These are phyloP conservation scores for Adansonia gregorii DNA, from an alignment of 441 rosid species.

Conservation along the genomic window DNA sequence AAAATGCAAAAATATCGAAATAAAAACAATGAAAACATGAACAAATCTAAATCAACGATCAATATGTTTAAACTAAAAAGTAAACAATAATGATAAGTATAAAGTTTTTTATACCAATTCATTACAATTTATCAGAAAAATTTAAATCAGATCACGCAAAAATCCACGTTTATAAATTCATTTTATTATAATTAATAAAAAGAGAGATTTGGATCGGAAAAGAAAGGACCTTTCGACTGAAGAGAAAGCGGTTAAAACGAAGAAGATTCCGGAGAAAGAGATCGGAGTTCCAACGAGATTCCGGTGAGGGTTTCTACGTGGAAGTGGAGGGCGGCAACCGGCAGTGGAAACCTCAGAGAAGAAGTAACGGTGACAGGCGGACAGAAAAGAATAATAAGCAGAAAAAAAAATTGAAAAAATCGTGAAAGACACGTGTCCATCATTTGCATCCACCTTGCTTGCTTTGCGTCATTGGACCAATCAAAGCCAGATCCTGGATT, in stretches of 20 bases:
- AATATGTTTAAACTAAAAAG: not conserved
- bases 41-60: not conserved
- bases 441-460: not conserved
- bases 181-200: not conserved
- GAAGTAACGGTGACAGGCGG: not conserved
- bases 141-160: not conserved
- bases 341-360: not conserved
- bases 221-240: constrained; percentile 7
- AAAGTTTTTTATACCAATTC: not conserved
- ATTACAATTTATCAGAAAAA: not conserved
- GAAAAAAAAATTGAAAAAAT: not conserved
- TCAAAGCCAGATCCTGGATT: not conserved
- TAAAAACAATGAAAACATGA: not conserved
- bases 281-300: not conserved
- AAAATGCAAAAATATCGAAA: not conserved
- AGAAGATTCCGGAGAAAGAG: not conserved
- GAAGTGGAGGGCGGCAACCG: not conserved
- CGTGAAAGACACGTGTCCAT: not conserved
- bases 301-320: not conserved
- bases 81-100: not conserved
- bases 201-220: constrained; percentile 17
- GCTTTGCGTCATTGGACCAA: not conserved
- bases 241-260: not conserved
- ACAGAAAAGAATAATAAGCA: not conserved
- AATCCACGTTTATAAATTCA: not conserved